A percentile compares a stretch with the other conserved stretches of the same genome.
Evolutionary conservation across 2,329 filamentous ascomycete genomes (phyloP).

Genomic region (Xylariaceae sp.): DNA sequence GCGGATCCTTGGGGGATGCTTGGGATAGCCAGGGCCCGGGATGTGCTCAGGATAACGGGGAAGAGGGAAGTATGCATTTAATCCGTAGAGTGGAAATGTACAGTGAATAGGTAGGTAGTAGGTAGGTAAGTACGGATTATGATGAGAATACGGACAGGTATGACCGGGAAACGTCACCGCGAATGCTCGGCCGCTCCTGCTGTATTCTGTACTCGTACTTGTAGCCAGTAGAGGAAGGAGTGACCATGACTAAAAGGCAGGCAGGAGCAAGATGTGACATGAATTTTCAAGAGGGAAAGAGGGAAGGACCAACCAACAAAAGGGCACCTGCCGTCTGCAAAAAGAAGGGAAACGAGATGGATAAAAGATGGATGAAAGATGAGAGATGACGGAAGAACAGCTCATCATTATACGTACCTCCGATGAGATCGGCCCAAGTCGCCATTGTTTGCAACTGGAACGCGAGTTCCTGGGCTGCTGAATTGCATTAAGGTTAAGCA

Average conservation of each 20-base stretch:
- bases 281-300: no score
- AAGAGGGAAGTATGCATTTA: neutral
- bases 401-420: neutral
- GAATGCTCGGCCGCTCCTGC: no score
- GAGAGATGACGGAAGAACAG: neutral
- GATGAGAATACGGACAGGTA: no score
- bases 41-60: neutral
- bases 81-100: neutral
- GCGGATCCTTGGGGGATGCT: neutral
- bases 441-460: neutral
- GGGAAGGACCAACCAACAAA: no score
- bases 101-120: no score
- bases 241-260: no score
- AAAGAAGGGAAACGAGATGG: neutral
- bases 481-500: neutral
- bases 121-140: no score
- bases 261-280: no score
- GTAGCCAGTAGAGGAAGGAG: no score
- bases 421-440: neutral
- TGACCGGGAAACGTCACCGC: no score
- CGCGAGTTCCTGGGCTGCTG: neutral
- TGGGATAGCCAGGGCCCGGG: neutral
- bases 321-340: no score
- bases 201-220: no score
- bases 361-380: neutral